phyloP scores from a whole-genome alignment of 305 asterid genomes.

The Rubia balearica region DNA sequence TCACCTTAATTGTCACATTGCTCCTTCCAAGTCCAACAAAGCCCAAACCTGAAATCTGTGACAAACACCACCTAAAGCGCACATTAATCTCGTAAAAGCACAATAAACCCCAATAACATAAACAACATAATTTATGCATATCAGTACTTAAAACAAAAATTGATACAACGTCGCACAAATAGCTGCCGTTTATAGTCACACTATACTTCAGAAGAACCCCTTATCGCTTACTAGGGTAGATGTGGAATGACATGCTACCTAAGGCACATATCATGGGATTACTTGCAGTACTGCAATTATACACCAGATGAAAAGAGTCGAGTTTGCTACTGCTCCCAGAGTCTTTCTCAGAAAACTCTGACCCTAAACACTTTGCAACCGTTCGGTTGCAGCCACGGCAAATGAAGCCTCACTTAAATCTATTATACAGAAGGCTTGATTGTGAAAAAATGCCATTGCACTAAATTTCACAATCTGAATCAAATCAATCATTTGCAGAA shows the following conservation, averaged over 20 bases:
- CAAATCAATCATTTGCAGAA: conserved; percentile 5
- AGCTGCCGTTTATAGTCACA: not conserved
- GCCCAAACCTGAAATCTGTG: no score
- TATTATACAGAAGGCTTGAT: conserved; percentile 39
- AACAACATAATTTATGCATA: no score
- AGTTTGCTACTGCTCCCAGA: conserved; percentile 19
- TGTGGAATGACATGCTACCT: conserved; percentile 23
- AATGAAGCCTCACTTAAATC: conserved; percentile 28
- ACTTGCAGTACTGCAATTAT: conserved; percentile 23
- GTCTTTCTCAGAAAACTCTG: conserved; percentile 24
- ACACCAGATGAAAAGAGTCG: conserved; percentile 28
- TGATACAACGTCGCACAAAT: not conserved
- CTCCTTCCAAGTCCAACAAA: no score
- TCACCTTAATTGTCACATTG: no score
- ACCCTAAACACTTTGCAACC: conserved; percentile 26
- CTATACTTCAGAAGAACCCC: conserved; percentile 26
- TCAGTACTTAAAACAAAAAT: not conserved
- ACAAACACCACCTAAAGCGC: no score
- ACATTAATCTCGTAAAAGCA: no score
- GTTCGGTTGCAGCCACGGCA: conserved; percentile 25
- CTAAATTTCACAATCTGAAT: conserved; percentile 15
- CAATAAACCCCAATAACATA: no score
- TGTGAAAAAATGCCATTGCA: conserved; percentile 14
- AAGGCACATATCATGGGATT: conserved; percentile 23
- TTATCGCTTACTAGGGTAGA: conserved; percentile 25